Base-by-base conservation (phyloP, 768 basidiomycete genomes). In the Tylopilus cervinicoccineus region DNA sequence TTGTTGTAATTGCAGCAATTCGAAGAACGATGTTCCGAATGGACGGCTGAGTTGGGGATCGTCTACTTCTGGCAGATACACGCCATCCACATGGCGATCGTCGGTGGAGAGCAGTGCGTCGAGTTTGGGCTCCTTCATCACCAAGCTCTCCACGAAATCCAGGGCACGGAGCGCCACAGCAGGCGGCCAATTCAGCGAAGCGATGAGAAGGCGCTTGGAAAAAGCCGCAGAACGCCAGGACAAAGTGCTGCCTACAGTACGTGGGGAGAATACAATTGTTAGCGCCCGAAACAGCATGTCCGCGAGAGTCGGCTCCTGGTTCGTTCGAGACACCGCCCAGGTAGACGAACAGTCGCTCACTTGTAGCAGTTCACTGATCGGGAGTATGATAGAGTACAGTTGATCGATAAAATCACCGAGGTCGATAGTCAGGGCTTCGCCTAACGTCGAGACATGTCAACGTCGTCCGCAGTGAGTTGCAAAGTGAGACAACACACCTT, bases 341-440 rank as follows among this genome's bases (percentile, higher is more conserved):
- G 53, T 31, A 38, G 65, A 53, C 22, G 76, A 71, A 17, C 70
- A 58, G 37, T 73, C 71, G 48, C 93, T 89, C 52, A 90, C 72
- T 52, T 81, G 79, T 9, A 78, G 73, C 57, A 79, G 71, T 50
- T 88, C 67, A 45, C 84, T 81, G 56, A 95, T 72, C 5, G 87
- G 80, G 10, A 86, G 75, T 55, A 99, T 81, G 54, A 93, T 77
- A 19, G 81, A 74, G 72, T 95, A 98, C 9, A 99, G 78, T 22
- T 81, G 78, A 43, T 83, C 78, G 65, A 91, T 78, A 63, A 98
- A 97, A 59, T 93, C 95, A 60, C 73, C 77, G 46, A 97, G 77
- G 75, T 98, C 96, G 62, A 99, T 90, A 60, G 93, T 93, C 57
- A 99, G 77, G n/a, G 95, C 91, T 72, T 99, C 96, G 50, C 93